A percentile compares a stretch with the other conserved stretches of the same genome.
phyloP scores from a whole-genome alignment of 2,329 filamentous ascomycete genomes.

The Aspergillus quadricinctus region DNA sequence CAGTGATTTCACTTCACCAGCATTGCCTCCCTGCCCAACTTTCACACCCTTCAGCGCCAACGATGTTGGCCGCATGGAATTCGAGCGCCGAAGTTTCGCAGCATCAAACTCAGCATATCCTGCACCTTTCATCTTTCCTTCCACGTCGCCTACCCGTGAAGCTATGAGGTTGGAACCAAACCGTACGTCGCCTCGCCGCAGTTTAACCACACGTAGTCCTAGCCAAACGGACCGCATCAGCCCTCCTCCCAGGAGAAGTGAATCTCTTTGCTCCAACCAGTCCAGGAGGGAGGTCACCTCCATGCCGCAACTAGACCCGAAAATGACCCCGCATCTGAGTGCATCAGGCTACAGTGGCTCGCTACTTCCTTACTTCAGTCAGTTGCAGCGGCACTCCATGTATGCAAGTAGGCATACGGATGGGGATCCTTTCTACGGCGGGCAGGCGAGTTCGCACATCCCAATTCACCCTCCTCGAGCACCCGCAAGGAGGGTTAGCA shows the following conservation, averaged over 20 bases:
- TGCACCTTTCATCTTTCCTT: slow-evolving; percentile 23
- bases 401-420: slow-evolving; percentile 18
- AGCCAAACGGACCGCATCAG: slow-evolving; percentile 21
- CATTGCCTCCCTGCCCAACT: slow-evolving; percentile 30
- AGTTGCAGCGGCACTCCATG: slow-evolving; percentile 20
- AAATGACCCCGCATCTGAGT: slow-evolving; percentile 10
- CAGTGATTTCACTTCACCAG: slow-evolving; percentile 26
- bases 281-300: slow-evolving; percentile 14
- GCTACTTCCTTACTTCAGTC: slow-evolving; percentile 20
- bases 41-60: slow-evolving; percentile 36
- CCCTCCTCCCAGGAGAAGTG: slow-evolving; percentile 26
- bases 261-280: slow-evolving; percentile 24
- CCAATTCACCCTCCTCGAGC: slow-evolving; percentile 16
- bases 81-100: slow-evolving; percentile 26
- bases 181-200: slow-evolving; percentile 28
- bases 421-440: slow-evolving; percentile 26
- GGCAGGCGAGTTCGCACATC: slow-evolving; percentile 13
- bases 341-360: slow-evolving; percentile 5
- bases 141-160: slow-evolving; percentile 17
- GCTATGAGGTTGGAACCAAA: slow-evolving; percentile 20
- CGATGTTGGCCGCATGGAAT: slow-evolving; percentile 30
- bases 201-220: slow-evolving; percentile 30
- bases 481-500: slow-evolving; percentile 14
- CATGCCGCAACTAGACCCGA: slow-evolving; percentile 13
- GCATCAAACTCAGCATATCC: slow-evolving; percentile 21